phyloP scores from a whole-genome alignment of 805 yeast species.

The Barnettozyma populi region DNA sequence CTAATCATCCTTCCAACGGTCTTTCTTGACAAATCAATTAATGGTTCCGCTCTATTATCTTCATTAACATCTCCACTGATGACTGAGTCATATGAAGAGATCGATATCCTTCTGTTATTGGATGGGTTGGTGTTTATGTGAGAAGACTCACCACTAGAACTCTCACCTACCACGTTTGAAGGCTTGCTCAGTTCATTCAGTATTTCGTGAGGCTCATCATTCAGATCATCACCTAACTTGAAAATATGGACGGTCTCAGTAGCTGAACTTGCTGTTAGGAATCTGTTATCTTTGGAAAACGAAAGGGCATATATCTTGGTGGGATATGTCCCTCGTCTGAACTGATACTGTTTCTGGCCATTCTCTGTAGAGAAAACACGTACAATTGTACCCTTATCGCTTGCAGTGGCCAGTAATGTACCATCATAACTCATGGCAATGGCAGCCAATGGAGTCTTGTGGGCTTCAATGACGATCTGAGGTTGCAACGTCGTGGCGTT shows the following conservation, averaged over 20 bases:
- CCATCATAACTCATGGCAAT: conserved; percentile 63
- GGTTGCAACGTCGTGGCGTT: conserved; percentile 60
- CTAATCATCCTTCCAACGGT: conserved; percentile 73
- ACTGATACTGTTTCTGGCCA: conserved; percentile 60
- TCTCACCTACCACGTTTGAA: conserved; percentile 8
- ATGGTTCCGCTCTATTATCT: conserved; percentile 41
- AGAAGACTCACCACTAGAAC: conserved; percentile 20
- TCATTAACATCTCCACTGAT: conserved; percentile 16
- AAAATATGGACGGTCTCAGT: conserved; percentile 93
- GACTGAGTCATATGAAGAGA: conserved; percentile 24
- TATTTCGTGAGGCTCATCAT: conserved; percentile 2
- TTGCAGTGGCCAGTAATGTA: conserved; percentile 61
- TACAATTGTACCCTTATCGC: conserved; percentile 73
- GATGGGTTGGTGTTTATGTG: background rate
- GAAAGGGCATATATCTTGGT: conserved; percentile 72
- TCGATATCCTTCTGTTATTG: conserved; percentile 19
- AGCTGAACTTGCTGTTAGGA: conserved; percentile 78
- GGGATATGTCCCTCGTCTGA: conserved; percentile 79
- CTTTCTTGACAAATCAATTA: conserved; percentile 63
- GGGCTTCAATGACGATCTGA: conserved; percentile 65
- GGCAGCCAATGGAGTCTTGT: conserved; percentile 62
- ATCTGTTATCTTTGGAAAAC: conserved; percentile 65
- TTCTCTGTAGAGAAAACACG: conserved; percentile 61
- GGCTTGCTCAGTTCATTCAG: conserved; percentile 13
- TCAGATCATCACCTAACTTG: conserved; percentile 44